Evolutionary conservation across 2,329 filamentous ascomycete genomes (phyloP).

Genomic region (Graphilbum fragrans): DNA sequence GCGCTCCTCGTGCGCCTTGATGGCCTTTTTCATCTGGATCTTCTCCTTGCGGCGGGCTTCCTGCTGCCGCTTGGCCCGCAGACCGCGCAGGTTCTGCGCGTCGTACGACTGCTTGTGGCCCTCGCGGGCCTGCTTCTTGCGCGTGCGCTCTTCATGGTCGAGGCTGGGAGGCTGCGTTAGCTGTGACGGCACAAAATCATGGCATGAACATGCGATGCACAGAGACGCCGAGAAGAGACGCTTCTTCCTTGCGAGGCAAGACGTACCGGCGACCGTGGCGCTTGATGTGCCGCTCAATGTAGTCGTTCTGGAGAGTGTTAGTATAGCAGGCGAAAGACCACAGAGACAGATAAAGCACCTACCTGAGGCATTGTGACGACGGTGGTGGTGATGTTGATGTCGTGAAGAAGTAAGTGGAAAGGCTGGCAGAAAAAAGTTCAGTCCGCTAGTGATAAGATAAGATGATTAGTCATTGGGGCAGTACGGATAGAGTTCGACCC

Average conservation of each 20-base stretch:
- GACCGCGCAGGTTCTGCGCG: constrained; percentile 84
- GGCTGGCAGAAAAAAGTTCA: too few species aligned
- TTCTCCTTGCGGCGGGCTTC: constrained; percentile 94
- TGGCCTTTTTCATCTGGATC: constrained; percentile 93
- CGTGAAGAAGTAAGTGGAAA: too few species aligned
- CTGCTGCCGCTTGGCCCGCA: constrained; percentile 85
- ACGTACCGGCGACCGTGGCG: constrained; percentile 25
- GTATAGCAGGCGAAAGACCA: neutral
- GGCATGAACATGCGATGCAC: neutral
- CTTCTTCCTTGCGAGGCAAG: constrained; percentile 6
- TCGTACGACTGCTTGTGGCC: constrained; percentile 79
- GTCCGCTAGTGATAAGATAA: too few species aligned
- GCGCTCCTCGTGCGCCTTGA: constrained; percentile 90
- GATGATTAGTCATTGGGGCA: too few species aligned
- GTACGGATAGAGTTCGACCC: too few species aligned
- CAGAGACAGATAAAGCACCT: too few species aligned
- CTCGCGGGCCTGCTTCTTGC: constrained; percentile 81
- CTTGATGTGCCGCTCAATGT: constrained; percentile 70
- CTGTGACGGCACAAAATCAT: neutral
- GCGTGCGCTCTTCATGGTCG: constrained; percentile 77
- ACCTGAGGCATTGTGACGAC: too few species aligned
- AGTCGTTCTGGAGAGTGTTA: constrained; percentile 61
- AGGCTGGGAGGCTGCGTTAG: constrained; percentile 19
- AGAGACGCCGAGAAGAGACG: constrained; percentile 25
- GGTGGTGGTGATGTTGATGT: too few species aligned